These are phyloP conservation scores for Nannizzia gypsea DNA, from an alignment of 2,329 filamentous ascomycete species.

Conservation along the genomic window DNA sequence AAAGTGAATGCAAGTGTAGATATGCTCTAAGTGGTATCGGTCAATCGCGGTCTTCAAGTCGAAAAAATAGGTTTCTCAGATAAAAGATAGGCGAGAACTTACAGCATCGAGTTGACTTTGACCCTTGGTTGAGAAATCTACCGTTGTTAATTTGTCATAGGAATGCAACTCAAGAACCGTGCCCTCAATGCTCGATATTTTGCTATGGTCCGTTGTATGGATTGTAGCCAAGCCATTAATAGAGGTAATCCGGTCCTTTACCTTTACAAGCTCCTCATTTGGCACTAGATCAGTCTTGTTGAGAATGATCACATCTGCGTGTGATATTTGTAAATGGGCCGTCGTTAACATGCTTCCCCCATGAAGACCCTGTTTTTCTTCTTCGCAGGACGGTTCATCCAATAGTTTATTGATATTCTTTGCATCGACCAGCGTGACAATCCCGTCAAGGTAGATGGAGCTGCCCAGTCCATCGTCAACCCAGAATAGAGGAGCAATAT, in stretches of 20 bases:
- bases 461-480: conserved; percentile 91
- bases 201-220: conserved; percentile 66
- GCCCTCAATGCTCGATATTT: conserved; percentile 71
- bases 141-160: conserved; percentile 67
- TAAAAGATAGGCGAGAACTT: conserved; percentile 23
- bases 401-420: conserved; percentile 79
- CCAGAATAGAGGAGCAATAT: conserved; percentile 94
- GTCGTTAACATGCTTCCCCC: conserved; percentile 68
- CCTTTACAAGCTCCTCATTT: conserved; percentile 53
- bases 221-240: conserved; percentile 87
- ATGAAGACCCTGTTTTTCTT: conserved; percentile 26
- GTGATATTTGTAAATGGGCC: conserved; percentile 90
- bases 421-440: conserved; percentile 89
- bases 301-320: conserved; percentile 87
- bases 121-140: conserved; percentile 62
- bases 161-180: conserved; percentile 82
- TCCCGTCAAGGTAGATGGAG: conserved; percentile 91
- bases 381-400: conserved; percentile 47
- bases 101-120: conserved; percentile 87
- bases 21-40: conserved; percentile 50
- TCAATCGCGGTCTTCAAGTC: neutral
- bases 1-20: conserved; percentile 66
- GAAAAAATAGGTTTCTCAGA: neutral
- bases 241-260: conserved; percentile 59
- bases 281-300: conserved; percentile 87